These are phyloP conservation scores for Golubevia sp. DNA, from an alignment of 1,284 basidiomycete species.

Conservation along the genomic window DNA sequence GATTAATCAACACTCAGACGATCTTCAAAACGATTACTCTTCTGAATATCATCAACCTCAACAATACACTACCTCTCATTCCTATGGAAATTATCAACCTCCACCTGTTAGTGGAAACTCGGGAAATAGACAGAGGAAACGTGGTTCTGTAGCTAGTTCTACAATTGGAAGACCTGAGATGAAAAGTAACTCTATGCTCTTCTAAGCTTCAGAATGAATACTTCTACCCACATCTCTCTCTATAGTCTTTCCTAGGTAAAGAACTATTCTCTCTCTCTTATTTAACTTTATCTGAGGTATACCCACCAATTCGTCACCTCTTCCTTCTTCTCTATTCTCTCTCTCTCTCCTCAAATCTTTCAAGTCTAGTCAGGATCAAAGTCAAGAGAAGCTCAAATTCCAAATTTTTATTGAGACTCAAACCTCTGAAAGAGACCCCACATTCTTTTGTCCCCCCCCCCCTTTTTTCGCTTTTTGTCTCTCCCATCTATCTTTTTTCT, in stretches of 20 bases:
- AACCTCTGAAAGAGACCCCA: neutral
- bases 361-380: too few relatives aligned
- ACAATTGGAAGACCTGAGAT: slow-evolving; percentile 33
- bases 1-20: too few relatives aligned
- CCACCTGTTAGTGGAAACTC: neutral
- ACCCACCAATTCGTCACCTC: too few relatives aligned
- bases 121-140: slow-evolving; percentile 1
- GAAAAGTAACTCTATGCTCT: slow-evolving; percentile 26
- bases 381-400: too few relatives aligned
- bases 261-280: slow-evolving; percentile 1
- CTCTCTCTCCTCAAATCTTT: too few relatives aligned
- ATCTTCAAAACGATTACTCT: neutral
- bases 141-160: slow-evolving; percentile 26
- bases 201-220: slow-evolving; percentile 13
- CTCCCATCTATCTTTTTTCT: too few relatives aligned
- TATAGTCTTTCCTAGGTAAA: too few relatives aligned
- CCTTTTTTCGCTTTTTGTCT: slow-evolving; percentile 1
- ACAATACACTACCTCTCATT: neutral
- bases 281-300: too few relatives aligned
- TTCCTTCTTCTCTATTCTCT: too few relatives aligned
- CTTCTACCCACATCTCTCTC: too few relatives aligned
- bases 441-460: neutral
- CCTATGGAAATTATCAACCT: neutral
- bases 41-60: neutral
- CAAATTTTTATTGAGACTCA: neutral